These are phyloP conservation scores for Rhododendron henanense DNA, from an alignment of 148 eudicot genomes.

Conservation along the genomic window DNA sequence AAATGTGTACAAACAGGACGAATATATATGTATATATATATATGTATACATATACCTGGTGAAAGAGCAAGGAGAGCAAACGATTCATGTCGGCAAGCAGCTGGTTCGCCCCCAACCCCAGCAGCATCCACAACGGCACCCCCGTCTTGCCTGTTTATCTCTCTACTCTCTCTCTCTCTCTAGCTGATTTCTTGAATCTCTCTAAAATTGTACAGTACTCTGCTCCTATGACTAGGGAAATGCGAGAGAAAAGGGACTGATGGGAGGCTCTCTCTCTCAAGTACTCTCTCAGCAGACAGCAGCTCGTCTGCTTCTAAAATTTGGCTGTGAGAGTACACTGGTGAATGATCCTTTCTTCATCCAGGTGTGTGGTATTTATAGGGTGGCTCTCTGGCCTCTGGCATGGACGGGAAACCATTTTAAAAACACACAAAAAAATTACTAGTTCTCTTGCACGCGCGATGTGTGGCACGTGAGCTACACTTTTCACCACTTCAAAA, in stretches of 20 bases:
- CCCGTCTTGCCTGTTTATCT: conserved; percentile 66
- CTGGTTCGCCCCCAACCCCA: conserved; percentile 69
- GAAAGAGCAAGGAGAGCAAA: conserved; percentile 75
- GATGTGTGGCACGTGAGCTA: not conserved
- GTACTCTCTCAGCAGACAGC: too few species aligned
- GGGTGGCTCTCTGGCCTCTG: not conserved
- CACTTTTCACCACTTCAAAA: not conserved
- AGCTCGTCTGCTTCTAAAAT: too few species aligned
- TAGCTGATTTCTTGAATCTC: not conserved
- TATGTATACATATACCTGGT: conserved; percentile 40
- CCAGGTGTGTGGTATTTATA: conserved; percentile 1
- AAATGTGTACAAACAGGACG: not conserved
- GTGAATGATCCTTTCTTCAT: not conserved
- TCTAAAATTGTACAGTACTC: too few species aligned
- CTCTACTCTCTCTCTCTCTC: not conserved
- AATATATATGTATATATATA: not conserved
- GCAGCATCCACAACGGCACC: conserved; percentile 87
- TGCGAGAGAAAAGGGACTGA: not conserved
- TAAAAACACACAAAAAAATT: too few species aligned
- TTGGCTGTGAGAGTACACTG: not conserved
- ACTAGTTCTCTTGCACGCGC: not conserved
- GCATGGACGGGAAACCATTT: not conserved
- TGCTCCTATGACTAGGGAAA: not conserved
- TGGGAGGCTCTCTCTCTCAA: not conserved
- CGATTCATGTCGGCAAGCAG: conserved; percentile 91